phyloP scores from a whole-genome alignment of 2,329 filamentous ascomycete genomes.

The Alternaria arbusti region DNA sequence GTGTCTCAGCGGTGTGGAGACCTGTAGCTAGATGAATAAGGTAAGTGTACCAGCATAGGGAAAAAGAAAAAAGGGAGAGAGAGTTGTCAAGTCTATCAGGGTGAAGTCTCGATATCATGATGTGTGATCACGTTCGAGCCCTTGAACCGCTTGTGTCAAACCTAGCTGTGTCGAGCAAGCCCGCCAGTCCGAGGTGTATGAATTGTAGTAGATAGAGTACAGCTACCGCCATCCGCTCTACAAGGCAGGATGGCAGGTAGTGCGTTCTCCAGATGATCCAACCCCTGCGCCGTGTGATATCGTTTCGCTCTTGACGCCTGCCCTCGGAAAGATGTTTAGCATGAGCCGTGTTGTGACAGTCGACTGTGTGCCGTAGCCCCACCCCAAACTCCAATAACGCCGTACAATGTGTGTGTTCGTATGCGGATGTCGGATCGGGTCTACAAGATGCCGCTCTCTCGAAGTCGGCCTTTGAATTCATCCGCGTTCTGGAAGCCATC shows the following conservation, averaged over 20 bases:
- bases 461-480: constrained; percentile 38
- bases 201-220: constrained; percentile 45
- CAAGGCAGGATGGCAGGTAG: constrained; percentile 45
- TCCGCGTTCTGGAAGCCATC: constrained; percentile 37
- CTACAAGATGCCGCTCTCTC: constrained; percentile 41
- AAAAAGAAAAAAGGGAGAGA: constrained; percentile 11
- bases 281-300: constrained; percentile 15
- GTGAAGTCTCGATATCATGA: constrained; percentile 48
- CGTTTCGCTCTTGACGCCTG: constrained; percentile 21
- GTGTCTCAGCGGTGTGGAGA: constrained; percentile 2
- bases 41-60: constrained; percentile 19
- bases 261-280: constrained; percentile 42
- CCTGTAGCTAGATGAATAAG: constrained; percentile 23
- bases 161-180: constrained; percentile 35
- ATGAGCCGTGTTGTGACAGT: constrained; percentile 13
- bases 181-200: constrained; percentile 30
- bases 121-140: constrained; percentile 49
- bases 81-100: constrained; percentile 28
- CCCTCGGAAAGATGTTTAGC: constrained; percentile 32
- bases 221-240: constrained; percentile 46
- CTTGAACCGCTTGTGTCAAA: constrained; percentile 41
- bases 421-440: background rate
- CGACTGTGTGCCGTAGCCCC: constrained; percentile 34
- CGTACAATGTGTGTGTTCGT: constrained; percentile 29
- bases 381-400: constrained; percentile 26